phyloP scores from a whole-genome alignment of 2,329 filamentous ascomycete species.

The Alternaria gaisen region DNA sequence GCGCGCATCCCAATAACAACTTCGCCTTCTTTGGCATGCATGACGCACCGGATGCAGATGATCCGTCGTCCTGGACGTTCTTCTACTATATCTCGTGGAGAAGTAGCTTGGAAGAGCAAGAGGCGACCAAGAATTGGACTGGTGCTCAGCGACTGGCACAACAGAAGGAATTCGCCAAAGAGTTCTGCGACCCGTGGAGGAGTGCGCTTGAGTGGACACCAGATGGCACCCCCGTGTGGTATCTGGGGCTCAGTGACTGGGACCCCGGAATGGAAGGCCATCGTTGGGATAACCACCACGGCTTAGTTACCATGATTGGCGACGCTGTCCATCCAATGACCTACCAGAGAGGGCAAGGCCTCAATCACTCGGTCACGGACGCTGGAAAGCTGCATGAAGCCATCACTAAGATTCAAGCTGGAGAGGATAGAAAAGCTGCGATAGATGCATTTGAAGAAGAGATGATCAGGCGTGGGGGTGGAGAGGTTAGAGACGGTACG shows the following conservation, averaged over 20 bases:
- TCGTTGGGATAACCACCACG: slow-evolving; percentile 47
- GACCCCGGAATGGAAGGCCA: slow-evolving; percentile 42
- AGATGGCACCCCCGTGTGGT: slow-evolving; percentile 46
- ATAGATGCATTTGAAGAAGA: slow-evolving; percentile 56
- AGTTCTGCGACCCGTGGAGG: slow-evolving; percentile 57
- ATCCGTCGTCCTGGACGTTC: slow-evolving; percentile 56
- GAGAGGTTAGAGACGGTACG: slow-evolving; percentile 44
- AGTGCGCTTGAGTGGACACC: slow-evolving; percentile 49
- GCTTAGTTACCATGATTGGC: slow-evolving; percentile 50
- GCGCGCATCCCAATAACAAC: slow-evolving; percentile 55
- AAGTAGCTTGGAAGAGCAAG: slow-evolving; percentile 53
- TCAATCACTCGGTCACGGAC: slow-evolving; percentile 60
- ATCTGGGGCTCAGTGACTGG: slow-evolving; percentile 49
- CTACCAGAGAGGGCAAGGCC: slow-evolving; percentile 58
- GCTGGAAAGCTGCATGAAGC: slow-evolving; percentile 52
- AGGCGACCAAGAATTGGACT: slow-evolving; percentile 47
- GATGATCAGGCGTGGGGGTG: slow-evolving; percentile 51
- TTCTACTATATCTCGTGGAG: slow-evolving; percentile 61
- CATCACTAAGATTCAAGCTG: slow-evolving; percentile 35
- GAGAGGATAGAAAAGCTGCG: slow-evolving; percentile 33
- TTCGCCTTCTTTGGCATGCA: slow-evolving; percentile 60
- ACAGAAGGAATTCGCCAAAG: slow-evolving; percentile 51
- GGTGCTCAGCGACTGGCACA: slow-evolving; percentile 51
- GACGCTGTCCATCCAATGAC: slow-evolving; percentile 56
- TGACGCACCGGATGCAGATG: slow-evolving; percentile 49